These are phyloP conservation scores for Penicillium crystallinum DNA, from an alignment of 495 filamentous ascomycete genomes.

Conservation along the genomic window DNA sequence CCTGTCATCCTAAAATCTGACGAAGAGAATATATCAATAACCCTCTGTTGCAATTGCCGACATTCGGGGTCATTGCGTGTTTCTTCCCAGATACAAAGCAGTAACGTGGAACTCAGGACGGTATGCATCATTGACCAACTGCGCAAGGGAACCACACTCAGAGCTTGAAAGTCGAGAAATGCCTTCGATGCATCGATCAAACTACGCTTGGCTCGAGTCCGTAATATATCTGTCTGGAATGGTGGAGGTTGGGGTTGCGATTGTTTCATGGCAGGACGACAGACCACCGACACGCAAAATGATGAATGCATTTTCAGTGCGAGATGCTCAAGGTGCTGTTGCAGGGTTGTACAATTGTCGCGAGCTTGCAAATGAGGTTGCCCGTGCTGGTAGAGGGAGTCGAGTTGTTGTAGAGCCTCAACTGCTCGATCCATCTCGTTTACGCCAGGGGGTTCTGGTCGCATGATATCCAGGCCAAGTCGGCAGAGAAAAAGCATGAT, in stretches of 20 bases:
- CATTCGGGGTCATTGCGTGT: conserved; percentile 33
- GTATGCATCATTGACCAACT: conserved; percentile 40
- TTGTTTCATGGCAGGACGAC: conserved; percentile 32
- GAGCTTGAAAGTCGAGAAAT: conserved; percentile 9
- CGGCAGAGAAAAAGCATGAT: conserved; percentile 30
- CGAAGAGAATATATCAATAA: too few species aligned
- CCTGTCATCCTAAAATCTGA: too few species aligned
- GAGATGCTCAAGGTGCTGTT: conserved; percentile 32
- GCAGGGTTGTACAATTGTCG: conserved; percentile 5
- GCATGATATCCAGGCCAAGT: conserved; percentile 23
- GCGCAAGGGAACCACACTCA: conserved; percentile 30
- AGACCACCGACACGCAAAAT: conserved; percentile 27
- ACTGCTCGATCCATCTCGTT: conserved; percentile 14
- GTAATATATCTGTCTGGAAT: conserved; percentile 14
- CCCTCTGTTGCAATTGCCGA: conserved; percentile 27
- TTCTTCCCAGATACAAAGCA: conserved; percentile 38
- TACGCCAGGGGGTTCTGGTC: conserved; percentile 1
- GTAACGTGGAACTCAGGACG: conserved; percentile 31
- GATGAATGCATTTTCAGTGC: conserved; percentile 34
- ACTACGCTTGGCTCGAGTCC: conserved; percentile 2
- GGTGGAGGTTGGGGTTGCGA: neutral
- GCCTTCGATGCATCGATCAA: too few species aligned
- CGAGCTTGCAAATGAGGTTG: too few species aligned
- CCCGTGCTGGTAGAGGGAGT: too few species aligned
- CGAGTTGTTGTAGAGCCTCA: conserved; percentile 10